Evolutionary conservation across 345 rosid species (phyloP).

Genomic region (Bretschneidera sinensis): DNA sequence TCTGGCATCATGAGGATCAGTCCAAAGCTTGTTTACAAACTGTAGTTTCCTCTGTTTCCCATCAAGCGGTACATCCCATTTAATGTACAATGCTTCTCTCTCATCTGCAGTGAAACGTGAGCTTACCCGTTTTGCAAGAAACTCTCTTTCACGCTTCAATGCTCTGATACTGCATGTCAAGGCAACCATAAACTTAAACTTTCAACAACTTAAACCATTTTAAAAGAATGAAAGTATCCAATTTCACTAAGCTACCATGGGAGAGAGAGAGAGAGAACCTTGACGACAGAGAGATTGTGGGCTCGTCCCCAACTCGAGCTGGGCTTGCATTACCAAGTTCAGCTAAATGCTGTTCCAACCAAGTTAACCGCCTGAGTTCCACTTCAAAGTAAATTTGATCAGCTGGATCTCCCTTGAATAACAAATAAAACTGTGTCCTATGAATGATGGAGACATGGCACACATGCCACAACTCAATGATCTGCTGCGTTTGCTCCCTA

Average conservation of each 20-base stretch:
- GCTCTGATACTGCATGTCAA: constrained; percentile 58
- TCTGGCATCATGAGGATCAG: constrained; percentile 79
- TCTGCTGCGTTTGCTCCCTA: constrained; percentile 84
- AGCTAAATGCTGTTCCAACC: constrained; percentile 92
- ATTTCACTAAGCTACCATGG: neutral
- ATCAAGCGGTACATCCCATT: constrained; percentile 90
- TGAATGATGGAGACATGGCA: constrained; percentile 88
- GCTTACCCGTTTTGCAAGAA: constrained; percentile 79
- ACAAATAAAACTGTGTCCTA: constrained; percentile 87
- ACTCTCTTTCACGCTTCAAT: constrained; percentile 83
- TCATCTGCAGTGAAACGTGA: constrained; percentile 71
- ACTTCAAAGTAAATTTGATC: constrained; percentile 99
- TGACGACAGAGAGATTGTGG: constrained; percentile 68
- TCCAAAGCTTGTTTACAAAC: constrained; percentile 93
- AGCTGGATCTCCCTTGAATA: constrained; percentile 91
- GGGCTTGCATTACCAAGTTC: constrained; percentile 92
- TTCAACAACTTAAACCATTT: neutral
- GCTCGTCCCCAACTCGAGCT: constrained; percentile 61
- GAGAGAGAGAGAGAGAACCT: constrained; percentile 34
- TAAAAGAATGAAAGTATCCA: neutral
- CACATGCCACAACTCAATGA: constrained; percentile 89
- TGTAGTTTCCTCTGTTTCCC: constrained; percentile 96
- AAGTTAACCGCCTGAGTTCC: constrained; percentile 89
- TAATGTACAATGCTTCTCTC: constrained; percentile 72
- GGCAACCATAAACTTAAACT: neutral